Percentiles rank a stretch among this genome's conserved stretches.
phyloP scores from a whole-genome alignment of 2,329 filamentous ascomycete species.

The Talaromyces sp. region DNA sequence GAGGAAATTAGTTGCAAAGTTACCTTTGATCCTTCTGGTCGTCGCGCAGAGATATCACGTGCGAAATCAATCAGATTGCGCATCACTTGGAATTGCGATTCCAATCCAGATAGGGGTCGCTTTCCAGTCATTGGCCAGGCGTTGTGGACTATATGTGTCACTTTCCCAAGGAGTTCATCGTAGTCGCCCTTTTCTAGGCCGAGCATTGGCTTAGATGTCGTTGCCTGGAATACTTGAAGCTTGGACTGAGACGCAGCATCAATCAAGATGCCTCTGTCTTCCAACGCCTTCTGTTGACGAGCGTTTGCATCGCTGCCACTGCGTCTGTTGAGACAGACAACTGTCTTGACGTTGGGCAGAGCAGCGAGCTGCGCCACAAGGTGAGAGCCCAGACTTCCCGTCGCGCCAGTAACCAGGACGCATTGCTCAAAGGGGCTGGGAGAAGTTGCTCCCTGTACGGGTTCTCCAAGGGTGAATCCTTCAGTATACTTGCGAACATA shows the following conservation, averaged over 20 bases:
- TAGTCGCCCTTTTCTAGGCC: slow-evolving; percentile 44
- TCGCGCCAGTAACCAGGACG: slow-evolving; percentile 41
- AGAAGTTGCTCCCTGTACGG: background rate
- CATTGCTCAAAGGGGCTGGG: slow-evolving; percentile 13
- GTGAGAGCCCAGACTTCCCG: slow-evolving; percentile 39
- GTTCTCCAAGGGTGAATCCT: slow-evolving; percentile 17
- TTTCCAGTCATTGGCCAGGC: slow-evolving; percentile 28
- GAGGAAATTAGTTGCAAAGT: slow-evolving; percentile 42
- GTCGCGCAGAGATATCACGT: slow-evolving; percentile 24
- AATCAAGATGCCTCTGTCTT: slow-evolving; percentile 23
- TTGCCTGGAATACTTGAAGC: slow-evolving; percentile 45
- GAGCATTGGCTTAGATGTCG: slow-evolving; percentile 45
- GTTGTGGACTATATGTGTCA: slow-evolving; percentile 45
- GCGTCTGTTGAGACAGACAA: slow-evolving; percentile 47
- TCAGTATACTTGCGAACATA: slow-evolving; percentile 23
- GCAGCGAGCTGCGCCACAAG: slow-evolving; percentile 34
- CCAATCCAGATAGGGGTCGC: slow-evolving; percentile 18
- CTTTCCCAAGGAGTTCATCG: slow-evolving; percentile 29
- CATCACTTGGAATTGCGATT: slow-evolving; percentile 39
- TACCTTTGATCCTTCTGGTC: slow-evolving; percentile 19
- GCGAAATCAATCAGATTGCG: slow-evolving; percentile 48
- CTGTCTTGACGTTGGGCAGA: slow-evolving; percentile 25
- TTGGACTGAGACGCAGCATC: slow-evolving; percentile 27
- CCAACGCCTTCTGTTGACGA: slow-evolving; percentile 35
- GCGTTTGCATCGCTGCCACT: slow-evolving; percentile 19